Percentiles rank a stretch among this genome's conserved stretches.
Conservation (phyloP, 1,284 basidiomycete species). For the Boletus smithii region DNA sequence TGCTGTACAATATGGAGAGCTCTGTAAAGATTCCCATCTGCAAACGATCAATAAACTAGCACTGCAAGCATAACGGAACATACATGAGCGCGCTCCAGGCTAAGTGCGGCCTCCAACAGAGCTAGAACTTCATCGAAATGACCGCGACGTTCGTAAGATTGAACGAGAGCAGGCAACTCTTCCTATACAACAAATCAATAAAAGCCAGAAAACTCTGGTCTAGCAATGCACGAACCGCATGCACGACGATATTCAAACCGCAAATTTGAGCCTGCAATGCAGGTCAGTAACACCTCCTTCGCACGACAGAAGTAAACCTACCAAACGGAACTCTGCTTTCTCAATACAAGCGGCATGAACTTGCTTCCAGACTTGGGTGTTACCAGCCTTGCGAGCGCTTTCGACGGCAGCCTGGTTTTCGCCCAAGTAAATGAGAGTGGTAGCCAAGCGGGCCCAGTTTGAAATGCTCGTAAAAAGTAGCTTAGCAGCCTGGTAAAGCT, state of each 20-base stretch:
- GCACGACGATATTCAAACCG: conserved; percentile 93
- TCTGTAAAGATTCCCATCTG: conserved; percentile 93
- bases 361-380: conserved; percentile 99
- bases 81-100: conserved; percentile 93
- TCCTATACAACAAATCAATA: conserved; percentile 49
- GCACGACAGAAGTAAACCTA: conserved; percentile 28
- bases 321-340: conserved; percentile 93
- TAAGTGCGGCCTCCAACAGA: conserved; percentile 91
- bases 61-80: conserved; percentile 29
- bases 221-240: conserved; percentile 56
- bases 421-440: conserved; percentile 96
- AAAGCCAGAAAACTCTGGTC: not conserved
- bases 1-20: conserved; percentile 91
- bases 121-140: conserved; percentile 93
- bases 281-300: conserved; percentile 7
- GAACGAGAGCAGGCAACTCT: conserved; percentile 81
- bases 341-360: conserved; percentile 98
- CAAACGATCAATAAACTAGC: conserved; percentile 14
- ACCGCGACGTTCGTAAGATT: conserved; percentile 87
- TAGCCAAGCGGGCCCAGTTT: conserved; percentile 97
- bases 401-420: conserved; percentile 99
- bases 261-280: conserved; percentile 84
- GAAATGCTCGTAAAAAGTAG: conserved; percentile 95
- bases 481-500: conserved; percentile 96
- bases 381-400: conserved; percentile 97